Evolutionary conservation across 768 basidiomycete species (phyloP).

Genomic region (Phaeotremella fagi): DNA sequence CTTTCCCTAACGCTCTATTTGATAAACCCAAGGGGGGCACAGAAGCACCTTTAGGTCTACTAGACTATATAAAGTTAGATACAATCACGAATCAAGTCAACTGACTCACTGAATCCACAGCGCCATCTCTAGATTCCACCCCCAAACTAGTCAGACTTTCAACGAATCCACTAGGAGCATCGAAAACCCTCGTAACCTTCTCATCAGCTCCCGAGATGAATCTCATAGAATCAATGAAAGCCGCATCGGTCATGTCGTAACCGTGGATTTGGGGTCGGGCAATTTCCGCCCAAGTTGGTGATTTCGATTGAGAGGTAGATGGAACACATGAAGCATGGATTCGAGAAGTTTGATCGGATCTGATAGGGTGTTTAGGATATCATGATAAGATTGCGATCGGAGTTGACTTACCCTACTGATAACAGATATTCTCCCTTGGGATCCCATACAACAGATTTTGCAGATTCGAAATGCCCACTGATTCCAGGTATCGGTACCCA

Average conservation of each 20-base stretch:
- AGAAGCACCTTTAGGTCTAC: conserved; percentile 59
- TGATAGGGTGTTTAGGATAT: conserved; percentile 40
- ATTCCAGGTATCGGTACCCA: conserved; percentile 79
- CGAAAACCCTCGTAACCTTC: conserved; percentile 89
- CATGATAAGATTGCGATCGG: not conserved
- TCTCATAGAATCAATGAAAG: conserved; percentile 67
- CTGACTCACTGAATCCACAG: conserved; percentile 49
- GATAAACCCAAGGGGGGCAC: conserved; percentile 92
- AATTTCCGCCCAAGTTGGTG: conserved; percentile 57
- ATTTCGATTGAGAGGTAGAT: not conserved
- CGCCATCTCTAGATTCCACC: conserved; percentile 35
- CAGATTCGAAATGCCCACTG: conserved; percentile 76
- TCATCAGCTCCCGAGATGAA: conserved; percentile 94
- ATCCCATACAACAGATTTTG: conserved; percentile 80
- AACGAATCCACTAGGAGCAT: conserved; percentile 78
- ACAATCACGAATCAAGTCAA: not conserved
- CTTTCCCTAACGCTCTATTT: conserved; percentile 78
- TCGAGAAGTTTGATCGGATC: conserved; percentile 86
- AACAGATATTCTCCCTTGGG: conserved; percentile 78
- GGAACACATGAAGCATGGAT: conserved; percentile 63
- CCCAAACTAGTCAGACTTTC: conserved; percentile 57
- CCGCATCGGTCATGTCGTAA: conserved; percentile 78
- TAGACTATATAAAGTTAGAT: not conserved
- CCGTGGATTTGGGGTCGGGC: conserved; percentile 94
- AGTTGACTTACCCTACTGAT: conserved; percentile 65